Evolutionary conservation across 768 basidiomycete genomes (phyloP), one percentile per base, ranked within the genome.

Genomic region (Daedaleopsis sinensis): DNA sequence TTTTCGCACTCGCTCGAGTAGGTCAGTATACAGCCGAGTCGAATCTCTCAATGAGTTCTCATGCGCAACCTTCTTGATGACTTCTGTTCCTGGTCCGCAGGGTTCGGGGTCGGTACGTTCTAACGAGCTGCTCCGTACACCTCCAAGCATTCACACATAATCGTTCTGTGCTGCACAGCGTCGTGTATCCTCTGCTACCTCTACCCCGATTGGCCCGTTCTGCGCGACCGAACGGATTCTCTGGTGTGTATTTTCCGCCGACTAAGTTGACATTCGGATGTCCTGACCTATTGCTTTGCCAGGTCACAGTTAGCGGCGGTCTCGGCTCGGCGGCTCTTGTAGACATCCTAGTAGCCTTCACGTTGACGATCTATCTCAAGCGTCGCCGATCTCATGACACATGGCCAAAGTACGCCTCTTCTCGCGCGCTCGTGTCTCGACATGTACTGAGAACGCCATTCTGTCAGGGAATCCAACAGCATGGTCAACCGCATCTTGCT

Each of bases 241-340:
- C 51, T 52, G 11, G 51, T 52, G 47, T 10, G 47, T 49, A 15
- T 27, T 15, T 24, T 15, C 47, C 19, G 47, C 6, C 47, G 19
- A 32, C 27, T 7, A 32, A 32, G 4, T 32, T 24, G 23, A 21
- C 19, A 18, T 23, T 47, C 27, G 2, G 16, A n/a, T 23, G 5
- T 8, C 32, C 24, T 24, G 19, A 5, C 35, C 9, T 21, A 19
- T 18, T 27, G 3, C 8, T 10, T 42, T 18, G 1, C 23, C 35
- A 63, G 62, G 49, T 53, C 12, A 63, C 57, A 3, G 54, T 63
- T 23, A 63, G 62, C 21, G 62, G 62, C 35, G 62, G 62, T 4
- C 62, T 63, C 7, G 62, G 62, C 8, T 58, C 62, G 10, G 62
- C 62, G n/a, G 62, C 62, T 10, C 57, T 63, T 18, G 62, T 63